Base-by-base conservation (phyloP, 306 rosid genomes). In the Purshia tridentata region DNA sequence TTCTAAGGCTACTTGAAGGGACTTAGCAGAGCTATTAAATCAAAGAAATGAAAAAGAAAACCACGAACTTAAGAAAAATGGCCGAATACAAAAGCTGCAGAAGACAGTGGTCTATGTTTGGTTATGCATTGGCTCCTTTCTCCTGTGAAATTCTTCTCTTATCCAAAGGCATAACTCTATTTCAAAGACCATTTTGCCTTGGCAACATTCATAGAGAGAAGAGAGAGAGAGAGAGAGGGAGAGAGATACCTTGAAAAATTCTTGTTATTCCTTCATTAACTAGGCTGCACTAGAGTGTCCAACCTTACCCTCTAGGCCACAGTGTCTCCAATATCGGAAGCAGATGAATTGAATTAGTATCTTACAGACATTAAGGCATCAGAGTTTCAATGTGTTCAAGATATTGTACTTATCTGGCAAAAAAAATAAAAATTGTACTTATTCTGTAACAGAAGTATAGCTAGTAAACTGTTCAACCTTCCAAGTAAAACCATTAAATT, bases 321-420 rank as follows among this genome's bases (percentile, higher is more conserved):
- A 44, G 19, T 46, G 60, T 62, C 53, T 54, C 82, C 78, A 20
- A 62, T 6, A 70, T 72, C 47, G 81, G 51, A 81, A 86, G 80
- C 89, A 87, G 70, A 84, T 54, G 72, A 88, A 90, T 69, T 92
- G 96, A 74, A 82, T 47, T 61, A 92, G 73, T 83, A 92, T 92
- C 96, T 92, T 35, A 74, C 42, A 82, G 56, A 65, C 4, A 50
- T 84, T 77, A 80, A 84, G 87, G 78, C 46, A 3, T 29, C 42
- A 35, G 2, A 73, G 9, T 55, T 51, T 69, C 37, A 54, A 18
- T 37, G 5, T 19, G 61, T 74, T 23, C 62, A 46, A 15, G 55
- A 61, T 22, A 69, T 9, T 42, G 41, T 4, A 23, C 48, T 15
- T 52, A 18, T 59, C 35, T 29, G 35, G 35, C 35, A 29, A 29